A percentile compares a stretch with the other conserved stretches of the same genome.
Evolutionary conservation across 2,329 filamentous ascomycete genomes (phyloP).

Genomic region (Cryphonectria japonica): DNA sequence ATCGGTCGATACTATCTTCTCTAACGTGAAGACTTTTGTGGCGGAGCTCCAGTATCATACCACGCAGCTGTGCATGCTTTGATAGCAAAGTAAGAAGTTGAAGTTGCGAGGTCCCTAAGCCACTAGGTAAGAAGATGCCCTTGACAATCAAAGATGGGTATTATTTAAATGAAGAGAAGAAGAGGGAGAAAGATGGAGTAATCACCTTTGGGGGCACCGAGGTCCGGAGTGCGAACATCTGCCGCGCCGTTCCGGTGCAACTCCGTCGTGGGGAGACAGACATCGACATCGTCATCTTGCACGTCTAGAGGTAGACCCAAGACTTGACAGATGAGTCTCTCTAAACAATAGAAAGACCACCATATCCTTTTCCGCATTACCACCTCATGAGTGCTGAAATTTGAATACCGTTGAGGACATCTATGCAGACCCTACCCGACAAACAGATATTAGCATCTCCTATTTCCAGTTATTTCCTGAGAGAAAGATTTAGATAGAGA

Average conservation of each 20-base stretch:
- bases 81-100: constrained; percentile 29
- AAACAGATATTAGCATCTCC: background rate
- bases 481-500: background rate
- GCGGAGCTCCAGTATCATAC: constrained; percentile 32
- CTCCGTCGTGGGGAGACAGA: constrained; percentile 45
- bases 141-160: background rate
- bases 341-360: constrained; percentile 60
- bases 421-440: constrained; percentile 53
- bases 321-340: constrained; percentile 59
- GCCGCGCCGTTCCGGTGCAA: background rate
- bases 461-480: background rate
- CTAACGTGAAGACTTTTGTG: constrained; percentile 29
- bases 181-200: too few species aligned
- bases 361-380: constrained; percentile 57
- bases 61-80: constrained; percentile 31
- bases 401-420: constrained; percentile 56
- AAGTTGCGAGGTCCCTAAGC: constrained; percentile 7
- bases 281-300: constrained; percentile 61
- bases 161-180: too few species aligned
- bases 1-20: constrained; percentile 28
- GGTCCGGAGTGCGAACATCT: background rate
- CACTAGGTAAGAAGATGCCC: background rate
- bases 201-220: constrained; percentile 11
- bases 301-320: constrained; percentile 59
- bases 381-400: constrained; percentile 51